These are phyloP conservation scores for Aspergillus mulundensis DNA, from an alignment of 495 filamentous ascomycete genomes.

Conservation along the genomic window DNA sequence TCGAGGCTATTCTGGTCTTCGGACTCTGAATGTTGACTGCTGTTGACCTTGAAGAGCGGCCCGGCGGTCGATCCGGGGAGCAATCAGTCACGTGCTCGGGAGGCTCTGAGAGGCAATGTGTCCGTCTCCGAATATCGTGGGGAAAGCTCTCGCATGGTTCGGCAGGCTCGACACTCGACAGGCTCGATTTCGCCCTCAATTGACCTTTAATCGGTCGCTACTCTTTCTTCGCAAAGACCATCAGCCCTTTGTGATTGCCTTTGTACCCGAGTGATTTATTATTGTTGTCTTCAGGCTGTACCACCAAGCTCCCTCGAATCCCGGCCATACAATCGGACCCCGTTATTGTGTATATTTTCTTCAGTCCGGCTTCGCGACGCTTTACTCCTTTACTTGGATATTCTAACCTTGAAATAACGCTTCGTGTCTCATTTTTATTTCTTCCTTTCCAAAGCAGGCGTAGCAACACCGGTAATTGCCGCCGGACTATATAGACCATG, in stretches of 20 bases:
- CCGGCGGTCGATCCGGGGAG: slow-evolving; percentile 13
- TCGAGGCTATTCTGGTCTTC: neutral
- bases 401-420: neutral
- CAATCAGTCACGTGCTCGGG: slow-evolving; percentile 17
- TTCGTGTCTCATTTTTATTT: neutral
- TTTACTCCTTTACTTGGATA: neutral
- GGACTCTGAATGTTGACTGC: neutral
- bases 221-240: slow-evolving; percentile 40
- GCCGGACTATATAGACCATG: slow-evolving; percentile 30
- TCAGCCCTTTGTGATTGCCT: slow-evolving; percentile 46
- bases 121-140: slow-evolving; percentile 21
- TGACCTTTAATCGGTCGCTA: slow-evolving; percentile 38
- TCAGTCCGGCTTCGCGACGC: neutral
- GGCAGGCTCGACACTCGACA: slow-evolving; percentile 43
- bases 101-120: slow-evolving; percentile 25
- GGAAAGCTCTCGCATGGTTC: slow-evolving; percentile 20
- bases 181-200: slow-evolving; percentile 42
- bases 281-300: slow-evolving; percentile 38
- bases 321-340: slow-evolving; percentile 16
- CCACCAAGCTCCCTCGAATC: slow-evolving; percentile 28
- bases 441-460: neutral
- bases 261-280: slow-evolving; percentile 49
- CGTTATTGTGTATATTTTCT: neutral
- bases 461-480: neutral
- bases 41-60: neutral